A percentile compares a stretch with the other conserved stretches of the same genome.
Evolutionary conservation across 176 grass and related monocot genomes (phyloP).

Genomic region (Oryza rufipogon): DNA sequence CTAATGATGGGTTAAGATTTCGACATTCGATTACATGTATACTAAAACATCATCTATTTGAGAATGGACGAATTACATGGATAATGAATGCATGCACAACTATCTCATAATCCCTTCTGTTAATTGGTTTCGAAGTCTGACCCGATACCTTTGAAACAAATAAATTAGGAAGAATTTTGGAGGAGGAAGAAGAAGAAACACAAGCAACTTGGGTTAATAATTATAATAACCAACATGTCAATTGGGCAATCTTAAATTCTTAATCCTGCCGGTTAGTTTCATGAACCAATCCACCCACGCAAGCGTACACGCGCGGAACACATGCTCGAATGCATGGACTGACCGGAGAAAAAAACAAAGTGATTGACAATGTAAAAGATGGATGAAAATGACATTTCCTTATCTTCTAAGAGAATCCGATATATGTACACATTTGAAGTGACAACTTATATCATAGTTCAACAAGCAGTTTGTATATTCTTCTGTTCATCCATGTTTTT

Average conservation of each 20-base stretch:
- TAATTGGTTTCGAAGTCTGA: neutral
- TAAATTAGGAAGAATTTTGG: neutral
- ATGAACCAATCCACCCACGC: neutral
- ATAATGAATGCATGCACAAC: neutral
- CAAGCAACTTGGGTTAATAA: neutral
- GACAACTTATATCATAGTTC: neutral
- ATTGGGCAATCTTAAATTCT: neutral
- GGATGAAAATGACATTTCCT: neutral
- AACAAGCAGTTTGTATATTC: neutral
- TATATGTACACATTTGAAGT: neutral
- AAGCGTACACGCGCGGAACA: neutral
- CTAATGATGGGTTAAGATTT: no score
- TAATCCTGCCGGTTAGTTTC: neutral
- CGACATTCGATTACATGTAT: neutral
- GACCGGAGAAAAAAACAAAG: neutral
- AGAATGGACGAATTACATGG: neutral
- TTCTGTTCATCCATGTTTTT: neutral
- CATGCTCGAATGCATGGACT: neutral
- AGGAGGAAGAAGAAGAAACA: neutral
- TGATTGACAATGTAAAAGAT: neutral
- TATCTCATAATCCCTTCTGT: neutral
- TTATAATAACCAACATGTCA: neutral
- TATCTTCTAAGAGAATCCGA: neutral
- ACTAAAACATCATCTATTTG: neutral
- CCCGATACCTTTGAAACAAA: neutral